phyloP scores from a whole-genome alignment of 345 rosid genomes.

The Sonneratia caseolaris region DNA sequence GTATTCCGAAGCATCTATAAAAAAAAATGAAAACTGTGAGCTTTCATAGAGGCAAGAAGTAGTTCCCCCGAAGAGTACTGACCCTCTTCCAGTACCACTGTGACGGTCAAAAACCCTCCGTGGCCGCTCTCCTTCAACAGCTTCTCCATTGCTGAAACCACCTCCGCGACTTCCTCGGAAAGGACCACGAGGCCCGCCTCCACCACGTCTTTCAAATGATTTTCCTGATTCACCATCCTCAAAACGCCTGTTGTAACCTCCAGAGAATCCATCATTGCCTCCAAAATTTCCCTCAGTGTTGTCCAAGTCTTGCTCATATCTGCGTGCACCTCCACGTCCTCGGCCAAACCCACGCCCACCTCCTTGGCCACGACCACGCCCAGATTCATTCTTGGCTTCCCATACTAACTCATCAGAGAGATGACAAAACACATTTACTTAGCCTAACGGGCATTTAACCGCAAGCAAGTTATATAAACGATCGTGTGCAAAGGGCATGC shows the following conservation, averaged over 20 bases:
- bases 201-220: slow-evolving; percentile 30
- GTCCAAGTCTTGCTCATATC: slow-evolving; percentile 48
- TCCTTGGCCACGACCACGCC: slow-evolving; percentile 46
- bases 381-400: slow-evolving; percentile 60
- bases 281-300: slow-evolving; percentile 35
- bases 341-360: slow-evolving; percentile 37
- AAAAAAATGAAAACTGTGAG: background rate
- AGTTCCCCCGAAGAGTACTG: slow-evolving; percentile 12
- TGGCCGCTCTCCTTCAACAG: slow-evolving; percentile 67
- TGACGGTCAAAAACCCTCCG: slow-evolving; percentile 63
- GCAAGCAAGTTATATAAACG: background rate
- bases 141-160: slow-evolving; percentile 50
- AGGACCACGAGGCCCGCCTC: slow-evolving; percentile 53
- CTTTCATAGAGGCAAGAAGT: background rate
- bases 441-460: background rate
- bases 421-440: background rate
- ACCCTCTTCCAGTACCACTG: slow-evolving; percentile 96
- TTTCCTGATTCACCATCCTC: slow-evolving; percentile 63
- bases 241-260: slow-evolving; percentile 36
- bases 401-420: slow-evolving; percentile 30
- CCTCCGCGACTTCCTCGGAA: slow-evolving; percentile 80
- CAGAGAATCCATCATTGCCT: slow-evolving; percentile 44
- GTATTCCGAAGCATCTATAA: background rate
- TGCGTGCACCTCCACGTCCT: slow-evolving; percentile 34
- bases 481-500: background rate